Conservation (phyloP, 2,329 filamentous ascomycete genomes). For the Talaromyces amestolkiae region DNA sequence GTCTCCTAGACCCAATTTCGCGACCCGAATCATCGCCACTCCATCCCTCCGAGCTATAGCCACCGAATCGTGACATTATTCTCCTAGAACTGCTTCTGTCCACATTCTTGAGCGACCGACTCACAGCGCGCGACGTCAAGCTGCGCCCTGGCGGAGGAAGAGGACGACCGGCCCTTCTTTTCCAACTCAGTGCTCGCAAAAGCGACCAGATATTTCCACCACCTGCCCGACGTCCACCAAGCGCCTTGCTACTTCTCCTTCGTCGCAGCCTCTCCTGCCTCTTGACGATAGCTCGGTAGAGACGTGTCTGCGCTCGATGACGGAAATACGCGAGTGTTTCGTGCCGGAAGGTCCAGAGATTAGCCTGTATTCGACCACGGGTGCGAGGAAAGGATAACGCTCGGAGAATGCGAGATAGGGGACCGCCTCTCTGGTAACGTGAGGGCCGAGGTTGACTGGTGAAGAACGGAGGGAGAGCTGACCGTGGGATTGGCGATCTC, state of each 20-base stretch:
- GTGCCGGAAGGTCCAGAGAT: slow-evolving; percentile 68
- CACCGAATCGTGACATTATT: slow-evolving; percentile 26
- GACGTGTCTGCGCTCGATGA: slow-evolving; percentile 68
- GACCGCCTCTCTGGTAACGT: slow-evolving; percentile 20
- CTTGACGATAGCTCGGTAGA: slow-evolving; percentile 71
- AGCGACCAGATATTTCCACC: slow-evolving; percentile 48
- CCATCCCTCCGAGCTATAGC: slow-evolving; percentile 23
- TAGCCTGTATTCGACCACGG: slow-evolving; percentile 62
- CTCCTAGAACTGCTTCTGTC: slow-evolving; percentile 6
- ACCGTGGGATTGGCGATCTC: not conserved
- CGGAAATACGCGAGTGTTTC: slow-evolving; percentile 70
- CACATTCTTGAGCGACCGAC: slow-evolving; percentile 18
- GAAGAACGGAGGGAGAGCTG: not conserved
- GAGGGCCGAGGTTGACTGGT: slow-evolving; percentile 7
- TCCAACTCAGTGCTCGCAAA: slow-evolving; percentile 18
- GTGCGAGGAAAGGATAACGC: slow-evolving; percentile 64
- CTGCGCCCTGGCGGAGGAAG: slow-evolving; percentile 17
- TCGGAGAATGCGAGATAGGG: slow-evolving; percentile 50
- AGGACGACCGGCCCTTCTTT: slow-evolving; percentile 12
- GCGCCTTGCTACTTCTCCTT: not conserved
- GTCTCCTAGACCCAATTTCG: slow-evolving; percentile 69
- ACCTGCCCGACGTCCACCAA: slow-evolving; percentile 30
- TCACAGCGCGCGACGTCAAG: slow-evolving; percentile 18
- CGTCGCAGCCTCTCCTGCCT: slow-evolving; percentile 39
- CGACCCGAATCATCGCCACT: slow-evolving; percentile 35